Percentiles rank a stretch among this genome's conserved stretches.
These are phyloP conservation scores for Podospora didyma DNA, from an alignment of 495 filamentous ascomycete species.

Conservation along the genomic window DNA sequence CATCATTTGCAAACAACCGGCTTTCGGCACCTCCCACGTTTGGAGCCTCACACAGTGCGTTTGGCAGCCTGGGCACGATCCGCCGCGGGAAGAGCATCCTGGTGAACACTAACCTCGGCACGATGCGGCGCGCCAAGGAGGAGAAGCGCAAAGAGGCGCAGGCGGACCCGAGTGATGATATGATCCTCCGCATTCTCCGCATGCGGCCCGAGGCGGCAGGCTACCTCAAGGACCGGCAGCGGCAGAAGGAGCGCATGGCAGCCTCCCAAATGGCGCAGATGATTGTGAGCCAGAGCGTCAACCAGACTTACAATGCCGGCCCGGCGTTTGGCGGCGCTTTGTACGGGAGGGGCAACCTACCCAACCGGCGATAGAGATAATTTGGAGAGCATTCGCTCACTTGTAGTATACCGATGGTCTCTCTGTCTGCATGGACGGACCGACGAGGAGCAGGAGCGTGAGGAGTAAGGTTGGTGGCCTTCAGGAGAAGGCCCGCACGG, in stretches of 20 bases:
- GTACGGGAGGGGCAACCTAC: slow-evolving; percentile 27
- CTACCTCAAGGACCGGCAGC: slow-evolving; percentile 85
- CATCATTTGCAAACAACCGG: slow-evolving; percentile 51
- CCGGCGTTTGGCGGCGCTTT: slow-evolving; percentile 30
- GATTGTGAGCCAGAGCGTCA: slow-evolving; percentile 91
- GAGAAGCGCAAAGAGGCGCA: slow-evolving; percentile 94
- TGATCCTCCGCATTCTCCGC: slow-evolving; percentile 91
- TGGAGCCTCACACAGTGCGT: slow-evolving; percentile 35
- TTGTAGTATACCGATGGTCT: too few relatives aligned
- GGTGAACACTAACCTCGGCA: slow-evolving; percentile 90
- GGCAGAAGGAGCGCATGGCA: slow-evolving; percentile 90
- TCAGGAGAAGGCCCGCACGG: too few relatives aligned
- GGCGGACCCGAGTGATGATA: slow-evolving; percentile 95
- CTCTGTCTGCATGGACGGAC: too few relatives aligned
- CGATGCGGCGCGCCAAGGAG: slow-evolving; percentile 92
- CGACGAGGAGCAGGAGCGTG: neutral
- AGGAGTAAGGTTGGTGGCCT: too few relatives aligned
- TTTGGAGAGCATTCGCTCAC: too few relatives aligned
- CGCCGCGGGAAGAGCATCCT: slow-evolving; percentile 89
- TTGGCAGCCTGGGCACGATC: slow-evolving; percentile 69
- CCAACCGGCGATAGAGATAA: slow-evolving; percentile 17
- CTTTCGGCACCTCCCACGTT: slow-evolving; percentile 67
- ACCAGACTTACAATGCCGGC: slow-evolving; percentile 53
- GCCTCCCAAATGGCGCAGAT: slow-evolving; percentile 86
- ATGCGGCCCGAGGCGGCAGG: slow-evolving; percentile 93